A percentile compares a stretch with the other conserved stretches of the same genome.
phyloP scores from a whole-genome alignment of 305 asterid genomes.

The Lippia alba region DNA sequence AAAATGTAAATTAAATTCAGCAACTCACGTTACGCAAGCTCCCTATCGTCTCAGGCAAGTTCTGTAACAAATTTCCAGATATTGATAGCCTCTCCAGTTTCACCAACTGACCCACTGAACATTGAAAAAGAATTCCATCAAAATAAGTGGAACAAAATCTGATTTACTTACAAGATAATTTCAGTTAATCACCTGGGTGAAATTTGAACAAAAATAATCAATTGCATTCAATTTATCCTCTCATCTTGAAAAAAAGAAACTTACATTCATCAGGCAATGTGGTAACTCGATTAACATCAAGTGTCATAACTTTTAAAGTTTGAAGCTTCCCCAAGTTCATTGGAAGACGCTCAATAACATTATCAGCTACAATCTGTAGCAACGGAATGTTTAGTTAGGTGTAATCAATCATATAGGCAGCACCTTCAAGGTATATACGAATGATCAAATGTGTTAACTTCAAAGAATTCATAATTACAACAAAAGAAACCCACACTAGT shows the following conservation, averaged over 20 bases:
- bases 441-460: not conserved
- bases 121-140: constrained; percentile 22
- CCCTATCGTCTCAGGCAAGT: constrained; percentile 92
- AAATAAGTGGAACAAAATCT: constrained; percentile 18
- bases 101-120: constrained; percentile 97
- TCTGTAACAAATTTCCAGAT: constrained; percentile 63
- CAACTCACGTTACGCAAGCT: constrained; percentile 95
- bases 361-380: constrained; percentile 81
- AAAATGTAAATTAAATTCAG: constrained; percentile 16
- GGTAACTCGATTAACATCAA: constrained; percentile 77
- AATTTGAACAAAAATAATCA: constrained; percentile 23
- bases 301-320: constrained; percentile 75
- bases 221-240: constrained; percentile 20
- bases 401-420: constrained; percentile 2
- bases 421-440: not conserved
- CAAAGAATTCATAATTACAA: not conserved
- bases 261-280: constrained; percentile 95
- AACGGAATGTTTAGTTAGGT: constrained; percentile 16
- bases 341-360: constrained; percentile 80
- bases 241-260: constrained; percentile 34
- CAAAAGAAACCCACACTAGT: not conserved
- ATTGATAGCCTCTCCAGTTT: constrained; percentile 87
- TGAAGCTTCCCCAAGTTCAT: constrained; percentile 91
- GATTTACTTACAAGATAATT: constrained; percentile 11
- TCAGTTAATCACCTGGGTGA: constrained; percentile 20